These are phyloP conservation scores for Phytopythium ostracodes DNA, from an alignment of 352 stramenopile genomes.

Conservation along the genomic window DNA sequence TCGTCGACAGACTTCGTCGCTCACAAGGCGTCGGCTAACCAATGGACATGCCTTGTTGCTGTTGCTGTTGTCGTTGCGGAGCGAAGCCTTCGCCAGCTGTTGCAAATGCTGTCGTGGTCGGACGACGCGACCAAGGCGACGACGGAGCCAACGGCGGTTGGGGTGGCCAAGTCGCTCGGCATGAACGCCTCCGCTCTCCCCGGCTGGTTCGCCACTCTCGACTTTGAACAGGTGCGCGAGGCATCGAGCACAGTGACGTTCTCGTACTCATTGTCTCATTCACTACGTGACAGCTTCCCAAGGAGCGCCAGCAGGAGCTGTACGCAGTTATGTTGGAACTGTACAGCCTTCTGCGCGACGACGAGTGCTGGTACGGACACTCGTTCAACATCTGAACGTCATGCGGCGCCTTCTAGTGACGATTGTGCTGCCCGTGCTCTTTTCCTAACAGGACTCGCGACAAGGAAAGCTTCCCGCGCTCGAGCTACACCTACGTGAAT, in stretches of 20 bases:
- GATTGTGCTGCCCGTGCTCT: neutral
- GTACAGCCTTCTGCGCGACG: conserved; percentile 63
- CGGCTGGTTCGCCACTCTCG: conserved; percentile 63
- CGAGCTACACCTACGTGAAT: conserved; percentile 68
- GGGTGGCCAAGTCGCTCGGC: conserved; percentile 49
- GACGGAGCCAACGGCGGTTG: conserved; percentile 30
- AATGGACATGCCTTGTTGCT: neutral
- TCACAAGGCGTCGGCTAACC: neutral
- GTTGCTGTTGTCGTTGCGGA: neutral
- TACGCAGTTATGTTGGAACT: conserved; percentile 47
- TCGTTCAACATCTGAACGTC: neutral
- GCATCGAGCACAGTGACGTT: neutral
- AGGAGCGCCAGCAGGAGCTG: conserved; percentile 39
- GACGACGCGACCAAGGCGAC: conserved; percentile 26
- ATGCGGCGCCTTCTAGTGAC: neutral
- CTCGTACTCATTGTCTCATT: neutral
- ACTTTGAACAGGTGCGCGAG: conserved; percentile 41
- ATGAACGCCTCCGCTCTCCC: conserved; percentile 36
- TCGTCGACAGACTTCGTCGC: neutral
- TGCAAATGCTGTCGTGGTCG: conserved; percentile 39
- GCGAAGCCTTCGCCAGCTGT: conserved; percentile 30
- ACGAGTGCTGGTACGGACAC: conserved; percentile 53
- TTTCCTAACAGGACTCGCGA: conserved; percentile 45
- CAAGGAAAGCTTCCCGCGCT: conserved; percentile 77
- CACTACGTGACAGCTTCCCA: conserved; percentile 23